phyloP scores from a whole-genome alignment of 352 stramenopile species.

The Globisporangium cylindrosporum region DNA sequence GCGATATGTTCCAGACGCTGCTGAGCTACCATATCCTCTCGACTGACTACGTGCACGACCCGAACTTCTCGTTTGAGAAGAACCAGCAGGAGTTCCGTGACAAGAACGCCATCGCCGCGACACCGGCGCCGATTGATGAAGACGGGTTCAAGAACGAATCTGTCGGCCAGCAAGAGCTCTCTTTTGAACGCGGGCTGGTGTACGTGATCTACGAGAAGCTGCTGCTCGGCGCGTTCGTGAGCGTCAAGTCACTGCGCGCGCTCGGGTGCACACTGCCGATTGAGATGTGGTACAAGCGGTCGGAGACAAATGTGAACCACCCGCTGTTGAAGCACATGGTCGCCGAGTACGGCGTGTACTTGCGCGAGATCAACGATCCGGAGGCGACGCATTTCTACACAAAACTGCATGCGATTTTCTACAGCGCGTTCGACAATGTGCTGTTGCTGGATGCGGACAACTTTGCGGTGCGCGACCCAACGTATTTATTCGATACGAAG shows the following conservation, averaged over 20 bases:
- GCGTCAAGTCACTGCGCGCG: conserved; percentile 28
- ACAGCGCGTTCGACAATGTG: conserved; percentile 49
- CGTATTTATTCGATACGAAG: conserved; percentile 36
- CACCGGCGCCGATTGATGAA: conserved; percentile 18
- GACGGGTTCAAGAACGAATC: conserved; percentile 21
- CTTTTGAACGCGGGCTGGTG: conserved; percentile 23
- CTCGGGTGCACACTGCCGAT: conserved; percentile 50
- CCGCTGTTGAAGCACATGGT: conserved; percentile 39
- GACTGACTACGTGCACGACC: conserved; percentile 24
- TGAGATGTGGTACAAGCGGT: conserved; percentile 53
- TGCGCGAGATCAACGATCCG: conserved; percentile 47
- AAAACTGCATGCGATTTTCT: conserved; percentile 56
- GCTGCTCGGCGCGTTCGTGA: conserved; percentile 20
- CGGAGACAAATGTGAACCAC: conserved; percentile 34
- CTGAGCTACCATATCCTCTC: conserved; percentile 21
- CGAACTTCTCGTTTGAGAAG: conserved; percentile 17
- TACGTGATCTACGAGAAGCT: conserved; percentile 30
- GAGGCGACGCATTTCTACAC: conserved; percentile 47
- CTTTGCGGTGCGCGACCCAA: conserved; percentile 51
- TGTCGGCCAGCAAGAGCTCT: conserved; percentile 17
- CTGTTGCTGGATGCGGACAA: conserved; percentile 64
- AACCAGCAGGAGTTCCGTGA: conserved; percentile 14
- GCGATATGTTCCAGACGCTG: conserved; percentile 20
- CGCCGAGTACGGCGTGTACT: conserved; percentile 31
- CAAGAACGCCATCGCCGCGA: conserved; percentile 15